Percentiles rank a stretch among this genome's conserved stretches.
These are phyloP conservation scores for Aspergillus aculeatinus DNA, from an alignment of 2,329 filamentous ascomycete species.

Conservation along the genomic window DNA sequence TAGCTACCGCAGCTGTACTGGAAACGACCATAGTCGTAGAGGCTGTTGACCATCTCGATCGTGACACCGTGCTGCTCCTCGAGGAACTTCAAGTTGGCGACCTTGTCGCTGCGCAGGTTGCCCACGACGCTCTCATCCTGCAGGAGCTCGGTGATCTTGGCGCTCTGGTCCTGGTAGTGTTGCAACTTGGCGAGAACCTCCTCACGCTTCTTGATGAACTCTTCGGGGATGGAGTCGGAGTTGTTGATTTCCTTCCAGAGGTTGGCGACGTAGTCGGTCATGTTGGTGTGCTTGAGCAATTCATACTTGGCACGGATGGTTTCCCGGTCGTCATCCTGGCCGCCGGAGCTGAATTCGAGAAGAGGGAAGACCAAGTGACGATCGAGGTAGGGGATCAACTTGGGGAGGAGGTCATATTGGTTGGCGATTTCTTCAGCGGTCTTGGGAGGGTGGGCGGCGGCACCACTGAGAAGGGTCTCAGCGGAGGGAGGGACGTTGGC, in stretches of 20 bases:
- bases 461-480: conserved; percentile 51
- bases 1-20: conserved; percentile 98
- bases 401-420: conserved; percentile 78
- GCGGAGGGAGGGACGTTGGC: conserved; percentile 51
- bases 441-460: conserved; percentile 45
- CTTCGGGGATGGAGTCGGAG: conserved; percentile 72
- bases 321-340: conserved; percentile 74
- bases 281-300: conserved; percentile 95
- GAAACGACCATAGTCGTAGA: conserved; percentile 95
- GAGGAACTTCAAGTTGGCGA: conserved; percentile 95
- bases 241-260: conserved; percentile 87
- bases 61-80: conserved; percentile 97
- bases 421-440: conserved; percentile 58
- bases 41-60: conserved; percentile 89
- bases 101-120: conserved; percentile 92
- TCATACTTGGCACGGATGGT: conserved; percentile 86
- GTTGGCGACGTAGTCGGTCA: conserved; percentile 95
- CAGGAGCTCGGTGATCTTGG: conserved; percentile 83
- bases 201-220: conserved; percentile 86
- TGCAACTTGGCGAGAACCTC: conserved; percentile 81
- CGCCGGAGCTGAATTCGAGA: conserved; percentile 77
- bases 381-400: conserved; percentile 88
- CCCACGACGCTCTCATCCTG: conserved; percentile 86
- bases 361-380: conserved; percentile 95
- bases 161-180: conserved; percentile 80